Conservation (phyloP, 345 rosid genomes). For the Turritis glabra region DNA sequence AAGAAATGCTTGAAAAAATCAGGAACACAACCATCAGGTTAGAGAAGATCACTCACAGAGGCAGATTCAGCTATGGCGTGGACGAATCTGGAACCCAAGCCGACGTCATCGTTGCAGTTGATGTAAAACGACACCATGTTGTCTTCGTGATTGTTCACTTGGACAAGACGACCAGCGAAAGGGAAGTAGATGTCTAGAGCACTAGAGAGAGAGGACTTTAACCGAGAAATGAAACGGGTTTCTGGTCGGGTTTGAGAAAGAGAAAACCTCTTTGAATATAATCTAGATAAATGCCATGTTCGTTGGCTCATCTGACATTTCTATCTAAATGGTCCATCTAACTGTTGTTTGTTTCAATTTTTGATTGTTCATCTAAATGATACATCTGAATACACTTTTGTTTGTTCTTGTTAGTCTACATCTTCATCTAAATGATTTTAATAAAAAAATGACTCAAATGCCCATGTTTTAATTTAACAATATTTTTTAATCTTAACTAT, state of each 20-base stretch:
- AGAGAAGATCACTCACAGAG: slow-evolving; percentile 27
- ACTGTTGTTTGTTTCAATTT: too few relatives aligned
- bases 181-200: slow-evolving; percentile 8
- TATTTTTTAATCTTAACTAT: too few relatives aligned
- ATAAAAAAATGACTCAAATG: too few relatives aligned
- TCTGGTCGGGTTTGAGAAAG: slow-evolving; percentile 22
- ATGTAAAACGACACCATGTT: slow-evolving; percentile 22
- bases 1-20: too few relatives aligned
- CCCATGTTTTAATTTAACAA: too few relatives aligned
- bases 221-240: background rate
- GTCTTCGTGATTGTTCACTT: slow-evolving; percentile 14
- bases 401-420: too few relatives aligned
- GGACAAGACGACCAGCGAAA: slow-evolving; percentile 14
- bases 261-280: slow-evolving; percentile 33
- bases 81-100: slow-evolving; percentile 24
- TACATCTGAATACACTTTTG: too few relatives aligned
- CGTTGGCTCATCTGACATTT: too few relatives aligned
- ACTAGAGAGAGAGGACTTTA: background rate
- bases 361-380: too few relatives aligned
- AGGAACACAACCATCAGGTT: slow-evolving; percentile 30
- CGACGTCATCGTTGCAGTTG: background rate
- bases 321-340: too few relatives aligned
- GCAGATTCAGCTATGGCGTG: slow-evolving; percentile 39
- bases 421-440: too few relatives aligned
- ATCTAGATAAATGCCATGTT: background rate